Conservation (phyloP, 768 basidiomycete species). For the Tephrocybe sp. region DNA sequence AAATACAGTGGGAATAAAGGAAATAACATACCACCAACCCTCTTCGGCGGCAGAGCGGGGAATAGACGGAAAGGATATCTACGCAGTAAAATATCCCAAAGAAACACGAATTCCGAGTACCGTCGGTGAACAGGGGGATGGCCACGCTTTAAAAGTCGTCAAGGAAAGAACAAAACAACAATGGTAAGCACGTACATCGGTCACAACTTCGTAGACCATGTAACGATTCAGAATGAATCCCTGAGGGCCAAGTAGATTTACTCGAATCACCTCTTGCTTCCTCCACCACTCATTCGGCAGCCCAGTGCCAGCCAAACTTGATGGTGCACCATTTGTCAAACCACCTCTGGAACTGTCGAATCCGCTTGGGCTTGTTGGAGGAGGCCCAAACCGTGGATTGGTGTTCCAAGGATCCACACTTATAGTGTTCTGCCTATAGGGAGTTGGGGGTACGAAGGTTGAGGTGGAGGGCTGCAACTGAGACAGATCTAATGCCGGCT, state of each 20-base stretch:
- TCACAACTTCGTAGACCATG: slow-evolving; percentile 77
- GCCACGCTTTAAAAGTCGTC: slow-evolving; percentile 43
- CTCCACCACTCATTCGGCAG: slow-evolving; percentile 87
- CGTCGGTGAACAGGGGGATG: slow-evolving; percentile 68
- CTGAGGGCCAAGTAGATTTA: slow-evolving; percentile 81
- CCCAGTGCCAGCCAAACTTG: slow-evolving; percentile 66
- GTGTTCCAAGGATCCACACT: slow-evolving; percentile 66
- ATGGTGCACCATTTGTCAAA: slow-evolving; percentile 46
- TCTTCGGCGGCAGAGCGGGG: slow-evolving; percentile 85
- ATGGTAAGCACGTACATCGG: slow-evolving; percentile 56
- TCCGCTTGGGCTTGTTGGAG: slow-evolving; percentile 23
- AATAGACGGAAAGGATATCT: slow-evolving; percentile 94
- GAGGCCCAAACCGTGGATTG: slow-evolving; percentile 33
- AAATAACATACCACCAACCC: slow-evolving; percentile 72
- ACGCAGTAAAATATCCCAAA: slow-evolving; percentile 82
- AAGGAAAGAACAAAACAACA: slow-evolving; percentile 5
- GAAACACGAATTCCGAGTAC: slow-evolving; percentile 90
- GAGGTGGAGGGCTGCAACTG: slow-evolving; percentile 54
- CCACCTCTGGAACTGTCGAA: slow-evolving; percentile 29
- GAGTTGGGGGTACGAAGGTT: slow-evolving; percentile 37
- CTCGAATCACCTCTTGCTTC: slow-evolving; percentile 66
- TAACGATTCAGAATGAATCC: slow-evolving; percentile 90
- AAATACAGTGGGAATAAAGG: slow-evolving; percentile 7
- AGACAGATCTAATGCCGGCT: slow-evolving; percentile 66
- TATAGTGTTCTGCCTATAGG: slow-evolving; percentile 42